Percentiles rank a stretch among this genome's conserved stretches.
Conservation (phyloP, 2,329 filamentous ascomycete species). For the Talaromyces sp. region DNA sequence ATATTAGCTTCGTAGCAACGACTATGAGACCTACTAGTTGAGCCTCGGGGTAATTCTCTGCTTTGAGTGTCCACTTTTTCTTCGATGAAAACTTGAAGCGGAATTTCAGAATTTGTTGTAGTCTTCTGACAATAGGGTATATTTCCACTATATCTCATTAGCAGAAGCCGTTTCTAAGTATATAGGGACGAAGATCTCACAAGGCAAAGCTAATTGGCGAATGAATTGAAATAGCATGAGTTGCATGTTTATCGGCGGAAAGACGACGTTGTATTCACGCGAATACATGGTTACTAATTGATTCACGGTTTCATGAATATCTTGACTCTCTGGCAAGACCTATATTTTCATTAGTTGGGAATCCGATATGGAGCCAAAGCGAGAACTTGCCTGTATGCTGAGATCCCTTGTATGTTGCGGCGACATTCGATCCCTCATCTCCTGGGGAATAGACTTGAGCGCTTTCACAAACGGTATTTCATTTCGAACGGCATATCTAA, state of each 20-base stretch:
- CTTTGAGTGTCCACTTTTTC: slow-evolving; percentile 34
- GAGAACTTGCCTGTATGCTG: slow-evolving; percentile 35
- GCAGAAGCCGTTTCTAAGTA: slow-evolving; percentile 1
- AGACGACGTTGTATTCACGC: slow-evolving; percentile 64
- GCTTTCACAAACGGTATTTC: slow-evolving; percentile 70
- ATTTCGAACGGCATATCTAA: slow-evolving; percentile 57
- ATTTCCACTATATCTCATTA: slow-evolving; percentile 27
- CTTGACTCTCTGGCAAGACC: slow-evolving; percentile 41
- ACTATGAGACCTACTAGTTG: slow-evolving; percentile 68
- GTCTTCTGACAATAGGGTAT: slow-evolving; percentile 54
- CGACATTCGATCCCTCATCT: slow-evolving; percentile 46
- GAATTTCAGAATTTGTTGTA: slow-evolving; percentile 57
- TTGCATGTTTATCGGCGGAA: slow-evolving; percentile 70
- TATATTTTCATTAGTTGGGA: not conserved
- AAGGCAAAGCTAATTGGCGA: slow-evolving; percentile 69
- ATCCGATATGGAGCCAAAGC: not conserved
- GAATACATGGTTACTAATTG: slow-evolving; percentile 63
- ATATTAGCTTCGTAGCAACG: slow-evolving; percentile 73
- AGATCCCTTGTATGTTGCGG: slow-evolving; percentile 39
- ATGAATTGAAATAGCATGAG: slow-evolving; percentile 68
- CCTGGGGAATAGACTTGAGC: slow-evolving; percentile 42
- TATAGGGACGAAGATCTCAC: slow-evolving; percentile 45
- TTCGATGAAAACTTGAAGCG: slow-evolving; percentile 52
- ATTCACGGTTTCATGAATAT: slow-evolving; percentile 63
- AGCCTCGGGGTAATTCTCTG: slow-evolving; percentile 67